Evolutionary conservation across 2,329 filamentous ascomycete genomes (phyloP), one percentile per base, ranked within the genome.

Genomic region (Phialocephala sp.): DNA sequence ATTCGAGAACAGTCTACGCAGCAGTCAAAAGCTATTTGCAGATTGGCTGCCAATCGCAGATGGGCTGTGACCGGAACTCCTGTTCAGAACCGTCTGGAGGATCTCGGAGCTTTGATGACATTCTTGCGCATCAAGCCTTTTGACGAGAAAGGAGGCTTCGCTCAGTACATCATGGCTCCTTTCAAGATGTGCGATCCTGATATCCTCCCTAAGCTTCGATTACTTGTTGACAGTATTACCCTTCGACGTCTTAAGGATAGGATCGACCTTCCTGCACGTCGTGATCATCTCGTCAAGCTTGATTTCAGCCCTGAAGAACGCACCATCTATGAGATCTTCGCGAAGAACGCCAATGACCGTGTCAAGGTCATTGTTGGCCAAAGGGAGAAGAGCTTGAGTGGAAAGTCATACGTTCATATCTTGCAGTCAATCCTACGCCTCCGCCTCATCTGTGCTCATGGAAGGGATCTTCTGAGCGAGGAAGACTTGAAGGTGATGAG

Each of bases 41-140:
- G 87, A 22, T 82, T 98, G 2, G 85, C 91, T 66, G 92, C 93
- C 1, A 86, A 91, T 74, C 88, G 94, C 37, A 89, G 94, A 39
- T 99, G 95, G 95, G 94, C 94, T 2, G 92, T 98, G n/a, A 98
- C 95, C 0, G 95, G 94, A 62, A 98, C 95, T 0, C 95, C 94
- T 0, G 92, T 98, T 9, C 94, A 98, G 78, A 99, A 99, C 75
- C 89, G 92, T 4, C 84, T 98, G 2, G 93, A 96, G 70, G 95
- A 99, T 76, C 84, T 98, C 24, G 91, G 92, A 15, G 91, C 94
- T 1, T 82, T 98, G 2, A 88, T 97, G 65, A 91, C 90, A 37
- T 98, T 98, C 74, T 81, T 98, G 50, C 88, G 91, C 15, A 82
- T 98, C 15, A 88, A 89, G 72, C 94, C 94, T 0, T 98, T 98